Evolutionary conservation across 768 basidiomycete species (phyloP).

Genomic region (Leccinum uliginosum): DNA sequence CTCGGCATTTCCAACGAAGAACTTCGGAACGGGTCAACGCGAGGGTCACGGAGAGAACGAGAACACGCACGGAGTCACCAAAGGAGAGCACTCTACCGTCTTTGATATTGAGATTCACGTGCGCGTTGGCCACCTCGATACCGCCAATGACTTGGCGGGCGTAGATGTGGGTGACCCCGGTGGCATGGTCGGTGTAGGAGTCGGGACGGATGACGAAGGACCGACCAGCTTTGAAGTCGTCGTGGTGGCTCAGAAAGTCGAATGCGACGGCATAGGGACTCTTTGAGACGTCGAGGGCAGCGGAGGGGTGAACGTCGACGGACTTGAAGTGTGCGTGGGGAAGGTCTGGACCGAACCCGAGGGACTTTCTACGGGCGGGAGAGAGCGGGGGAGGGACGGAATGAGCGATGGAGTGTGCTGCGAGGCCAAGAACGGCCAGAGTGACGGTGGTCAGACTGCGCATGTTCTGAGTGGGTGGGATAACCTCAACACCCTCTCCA

Average conservation of each 20-base stretch:
- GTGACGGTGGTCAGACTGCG: slow-evolving; percentile 64
- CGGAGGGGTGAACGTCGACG: slow-evolving; percentile 34
- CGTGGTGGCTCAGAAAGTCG: slow-evolving; percentile 47
- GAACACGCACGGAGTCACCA: slow-evolving; percentile 71
- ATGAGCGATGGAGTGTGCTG: slow-evolving; percentile 51
- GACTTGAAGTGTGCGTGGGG: slow-evolving; percentile 66
- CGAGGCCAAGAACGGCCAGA: slow-evolving; percentile 55
- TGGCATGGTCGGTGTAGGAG: slow-evolving; percentile 82
- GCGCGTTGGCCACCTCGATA: slow-evolving; percentile 83
- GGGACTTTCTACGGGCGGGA: slow-evolving; percentile 63
- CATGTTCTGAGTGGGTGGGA: slow-evolving; percentile 36
- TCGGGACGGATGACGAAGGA: slow-evolving; percentile 67
- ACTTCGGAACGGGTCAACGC: slow-evolving; percentile 40
- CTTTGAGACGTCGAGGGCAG: slow-evolving; percentile 35
- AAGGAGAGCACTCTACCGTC: slow-evolving; percentile 80
- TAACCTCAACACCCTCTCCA: neutral
- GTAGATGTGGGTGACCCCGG: slow-evolving; percentile 88
- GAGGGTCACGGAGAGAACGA: neutral
- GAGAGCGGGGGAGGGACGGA: slow-evolving; percentile 15
- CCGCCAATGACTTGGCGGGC: slow-evolving; percentile 81
- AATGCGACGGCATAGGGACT: slow-evolving; percentile 62
- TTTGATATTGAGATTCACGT: slow-evolving; percentile 91
- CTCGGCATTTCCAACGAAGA: slow-evolving; percentile 59
- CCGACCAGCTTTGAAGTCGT: slow-evolving; percentile 32
- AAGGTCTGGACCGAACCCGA: slow-evolving; percentile 82